These are phyloP conservation scores for Pinus tabuliformis DNA, from an alignment of 75 land plant species.

Conservation along the genomic window DNA sequence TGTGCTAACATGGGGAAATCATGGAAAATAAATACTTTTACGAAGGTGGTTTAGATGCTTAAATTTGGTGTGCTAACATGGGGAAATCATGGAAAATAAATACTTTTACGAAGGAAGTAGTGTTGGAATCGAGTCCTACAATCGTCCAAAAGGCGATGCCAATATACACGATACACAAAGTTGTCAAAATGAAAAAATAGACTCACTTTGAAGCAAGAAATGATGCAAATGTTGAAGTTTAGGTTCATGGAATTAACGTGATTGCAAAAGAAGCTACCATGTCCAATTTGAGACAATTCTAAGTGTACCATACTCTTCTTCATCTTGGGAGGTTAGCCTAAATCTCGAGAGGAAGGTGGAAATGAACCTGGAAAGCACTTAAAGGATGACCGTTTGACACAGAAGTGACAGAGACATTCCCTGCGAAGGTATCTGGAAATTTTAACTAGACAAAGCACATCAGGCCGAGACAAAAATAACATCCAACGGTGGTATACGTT, in stretches of 20 bases:
- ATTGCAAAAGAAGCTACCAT: slow-evolving; percentile 33
- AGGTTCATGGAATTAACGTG: slow-evolving; percentile 84
- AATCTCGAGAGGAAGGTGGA: too few relatives aligned
- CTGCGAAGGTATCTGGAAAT: too few relatives aligned
- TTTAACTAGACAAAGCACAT: too few relatives aligned
- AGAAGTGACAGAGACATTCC: too few relatives aligned
- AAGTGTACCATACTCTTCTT: too few relatives aligned
- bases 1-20: slow-evolving; percentile 57
- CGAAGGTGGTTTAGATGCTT: slow-evolving; percentile 50
- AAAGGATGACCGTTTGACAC: too few relatives aligned
- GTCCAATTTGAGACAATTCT: neutral
- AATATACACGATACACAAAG: slow-evolving; percentile 36
- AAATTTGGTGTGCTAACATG: slow-evolving; percentile 41
- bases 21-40: slow-evolving; percentile 51
- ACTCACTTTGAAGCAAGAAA: slow-evolving; percentile 65
- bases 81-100: slow-evolving; percentile 60
- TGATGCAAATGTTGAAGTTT: slow-evolving; percentile 57
- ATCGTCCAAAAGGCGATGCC: slow-evolving; percentile 58
- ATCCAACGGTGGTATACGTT: too few relatives aligned
- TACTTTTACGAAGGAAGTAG: slow-evolving; percentile 53
- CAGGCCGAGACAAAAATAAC: too few relatives aligned
- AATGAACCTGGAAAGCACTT: too few relatives aligned
- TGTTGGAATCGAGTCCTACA: slow-evolving; percentile 48
- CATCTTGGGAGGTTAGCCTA: too few relatives aligned
- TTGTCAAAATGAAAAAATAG: slow-evolving; percentile 58